Conservation (phyloP, 257 asterid genomes). For the Fraxinus excelsior region DNA sequence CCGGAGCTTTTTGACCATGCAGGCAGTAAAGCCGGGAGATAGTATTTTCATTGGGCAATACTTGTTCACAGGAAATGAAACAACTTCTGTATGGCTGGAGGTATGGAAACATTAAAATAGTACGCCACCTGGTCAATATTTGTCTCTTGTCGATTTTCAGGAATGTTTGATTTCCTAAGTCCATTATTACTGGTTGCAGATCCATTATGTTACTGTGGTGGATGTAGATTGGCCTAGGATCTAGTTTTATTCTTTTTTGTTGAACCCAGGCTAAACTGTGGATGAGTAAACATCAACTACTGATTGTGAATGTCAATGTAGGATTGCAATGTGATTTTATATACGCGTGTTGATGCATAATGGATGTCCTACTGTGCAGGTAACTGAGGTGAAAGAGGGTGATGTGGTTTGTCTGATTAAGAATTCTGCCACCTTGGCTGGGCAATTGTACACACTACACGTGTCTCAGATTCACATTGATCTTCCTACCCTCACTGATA, state of each 20-base stretch:
- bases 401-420: conserved; percentile 82
- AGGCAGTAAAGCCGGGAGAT: conserved; percentile 56
- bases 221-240: not conserved
- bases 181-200: conserved; percentile 20
- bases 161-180: not conserved
- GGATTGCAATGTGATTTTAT: conserved; percentile 11
- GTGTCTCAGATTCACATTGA: conserved; percentile 74
- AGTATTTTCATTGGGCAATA: conserved; percentile 66
- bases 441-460: conserved; percentile 80
- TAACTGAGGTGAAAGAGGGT: conserved; percentile 65
- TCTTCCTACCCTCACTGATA: conserved; percentile 80
- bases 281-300: not conserved
- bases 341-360: not conserved
- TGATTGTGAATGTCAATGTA: not conserved
- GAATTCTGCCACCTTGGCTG: conserved; percentile 82
- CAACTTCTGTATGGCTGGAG: conserved; percentile 70
- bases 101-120: conserved; percentile 25
- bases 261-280: conserved; percentile 5
- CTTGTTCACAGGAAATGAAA: conserved; percentile 66
- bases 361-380: conserved; percentile 47
- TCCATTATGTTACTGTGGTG: not conserved
- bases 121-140: not conserved
- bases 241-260: not conserved
- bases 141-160: not conserved
- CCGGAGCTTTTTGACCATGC: conserved; percentile 14